These are phyloP conservation scores for Cryptosporidium meleagridis DNA, from an alignment of 169 alveolate genomes.

Conservation along the genomic window DNA sequence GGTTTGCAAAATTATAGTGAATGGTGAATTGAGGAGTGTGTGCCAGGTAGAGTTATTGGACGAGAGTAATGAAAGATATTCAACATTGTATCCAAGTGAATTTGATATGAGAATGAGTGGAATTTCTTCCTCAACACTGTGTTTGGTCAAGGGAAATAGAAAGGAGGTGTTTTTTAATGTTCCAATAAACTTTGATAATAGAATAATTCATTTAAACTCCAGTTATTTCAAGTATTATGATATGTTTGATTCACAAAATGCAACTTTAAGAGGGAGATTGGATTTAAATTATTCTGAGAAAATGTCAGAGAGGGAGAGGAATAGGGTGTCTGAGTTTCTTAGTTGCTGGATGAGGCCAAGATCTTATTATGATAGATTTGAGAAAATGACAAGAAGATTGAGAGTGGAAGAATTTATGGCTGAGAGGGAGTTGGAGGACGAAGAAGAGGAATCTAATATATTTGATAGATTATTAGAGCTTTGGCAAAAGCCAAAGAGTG, in stretches of 20 bases:
- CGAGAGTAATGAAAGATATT: neutral
- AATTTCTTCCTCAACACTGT: neutral
- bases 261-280: constrained; percentile 33
- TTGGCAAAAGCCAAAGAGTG: constrained; percentile 34
- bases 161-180: neutral
- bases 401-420: neutral
- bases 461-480: constrained; percentile 12
- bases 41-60: neutral
- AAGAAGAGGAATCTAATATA: neutral
- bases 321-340: constrained; percentile 40
- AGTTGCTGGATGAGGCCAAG: constrained; percentile 68
- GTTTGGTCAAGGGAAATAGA: constrained; percentile 1
- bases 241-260: constrained; percentile 12
- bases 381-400: neutral
- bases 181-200: constrained; percentile 27
- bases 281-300: constrained; percentile 32
- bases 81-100: constrained; percentile 16
- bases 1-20: neutral
- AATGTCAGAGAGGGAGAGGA: neutral
- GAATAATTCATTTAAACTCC: neutral
- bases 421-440: neutral
- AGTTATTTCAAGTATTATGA: constrained; percentile 30
- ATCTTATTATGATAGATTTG: constrained; percentile 15
- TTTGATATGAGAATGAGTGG: constrained; percentile 48
- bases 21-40: neutral